Percentiles rank a stretch among this genome's conserved stretches.
phyloP scores from a whole-genome alignment of 2,329 filamentous ascomycete genomes.

The Westerdykella ornata region DNA sequence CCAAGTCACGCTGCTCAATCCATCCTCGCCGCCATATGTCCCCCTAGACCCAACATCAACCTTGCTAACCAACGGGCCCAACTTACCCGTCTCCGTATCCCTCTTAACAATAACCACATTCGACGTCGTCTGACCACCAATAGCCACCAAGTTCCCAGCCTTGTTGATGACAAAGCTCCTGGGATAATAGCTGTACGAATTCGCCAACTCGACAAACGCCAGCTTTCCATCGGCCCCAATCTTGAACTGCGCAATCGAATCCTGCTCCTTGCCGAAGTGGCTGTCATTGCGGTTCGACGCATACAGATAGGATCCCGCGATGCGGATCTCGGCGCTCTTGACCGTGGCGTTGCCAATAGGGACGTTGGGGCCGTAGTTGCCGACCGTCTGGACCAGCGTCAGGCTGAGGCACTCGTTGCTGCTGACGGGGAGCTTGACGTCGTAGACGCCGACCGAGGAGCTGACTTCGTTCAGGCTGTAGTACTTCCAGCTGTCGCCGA shows the following conservation, averaged over 20 bases:
- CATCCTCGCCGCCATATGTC: slow-evolving; percentile 14
- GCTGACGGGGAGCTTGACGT: slow-evolving; percentile 10
- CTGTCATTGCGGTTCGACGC: slow-evolving; percentile 23
- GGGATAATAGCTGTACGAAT: slow-evolving; percentile 20
- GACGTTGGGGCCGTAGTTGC: slow-evolving; percentile 14
- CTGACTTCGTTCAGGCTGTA: slow-evolving; percentile 23
- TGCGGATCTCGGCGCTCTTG: slow-evolving; percentile 20
- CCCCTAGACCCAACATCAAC: slow-evolving; percentile 11
- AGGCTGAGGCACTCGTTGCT: slow-evolving; percentile 13
- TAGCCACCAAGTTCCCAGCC: slow-evolving; percentile 11
- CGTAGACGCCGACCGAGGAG: slow-evolving; percentile 19
- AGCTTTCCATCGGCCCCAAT: slow-evolving; percentile 14
- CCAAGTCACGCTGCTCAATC: slow-evolving; percentile 15
- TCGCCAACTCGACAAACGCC: slow-evolving; percentile 15
- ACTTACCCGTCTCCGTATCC: slow-evolving; percentile 11
- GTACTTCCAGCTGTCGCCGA: slow-evolving; percentile 7
- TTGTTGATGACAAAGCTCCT: slow-evolving; percentile 19
- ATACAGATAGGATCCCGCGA: slow-evolving; percentile 20
- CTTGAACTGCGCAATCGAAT: slow-evolving; percentile 18
- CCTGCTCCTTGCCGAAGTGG: slow-evolving; percentile 17
- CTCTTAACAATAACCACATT: slow-evolving; percentile 15
- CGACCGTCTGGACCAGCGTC: slow-evolving; percentile 15
- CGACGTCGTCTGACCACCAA: slow-evolving; percentile 15
- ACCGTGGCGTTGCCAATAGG: slow-evolving; percentile 6
- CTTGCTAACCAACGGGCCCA: slow-evolving; percentile 14